Evolutionary conservation across 2,329 filamentous ascomycete genomes (phyloP), one percentile per base, ranked within the genome.

Genomic region (Colletotrichum lentis): DNA sequence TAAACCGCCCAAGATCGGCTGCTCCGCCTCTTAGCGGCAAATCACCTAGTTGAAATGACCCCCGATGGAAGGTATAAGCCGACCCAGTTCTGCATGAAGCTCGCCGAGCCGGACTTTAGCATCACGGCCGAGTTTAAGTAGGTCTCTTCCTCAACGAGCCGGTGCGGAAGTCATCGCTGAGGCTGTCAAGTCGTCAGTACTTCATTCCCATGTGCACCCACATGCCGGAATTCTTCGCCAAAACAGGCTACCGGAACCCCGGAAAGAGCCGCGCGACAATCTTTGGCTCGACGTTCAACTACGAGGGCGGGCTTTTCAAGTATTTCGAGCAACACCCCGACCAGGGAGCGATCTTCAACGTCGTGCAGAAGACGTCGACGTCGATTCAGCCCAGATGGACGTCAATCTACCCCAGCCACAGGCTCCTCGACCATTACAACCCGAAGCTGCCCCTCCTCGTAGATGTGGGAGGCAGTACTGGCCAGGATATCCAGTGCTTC

Each of bases 401-500:
- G 1, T 37, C 49, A 5, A 49, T 66, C 11, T 62, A 47, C 41
- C 64, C 64, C n/a, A 49, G 43, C 4, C 35, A 46, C 14, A 55
- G 7, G 1, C 50, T 62, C 1, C 14, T 49, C 10, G 58, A 43
- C 5, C n/a, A n/a, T n/a, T 35, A 6, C 4, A 57, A 66, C 11
- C 11, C 63, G 22, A 43, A 18, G 3, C 27, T 55, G 2, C 64
- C 64, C 10, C 50, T 66, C 10, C 58, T 63, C 4, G 64, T 66
- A 2, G 50, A 66, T 6, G 59, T 66, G n/a, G 58, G 58, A n/a
- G 64, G 64, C 0, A 66, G 43, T 10, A 18, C 56, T 8, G 58
- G 58, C 5, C 58, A 66, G 22, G 64, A 66, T 35, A 10, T 66
- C 6, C 50, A 62, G 22, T 37, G 31, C 3, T 66, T 66, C 20